Evolutionary conservation across 83 land plant species (phyloP).

Genomic region (Picea abies): DNA sequence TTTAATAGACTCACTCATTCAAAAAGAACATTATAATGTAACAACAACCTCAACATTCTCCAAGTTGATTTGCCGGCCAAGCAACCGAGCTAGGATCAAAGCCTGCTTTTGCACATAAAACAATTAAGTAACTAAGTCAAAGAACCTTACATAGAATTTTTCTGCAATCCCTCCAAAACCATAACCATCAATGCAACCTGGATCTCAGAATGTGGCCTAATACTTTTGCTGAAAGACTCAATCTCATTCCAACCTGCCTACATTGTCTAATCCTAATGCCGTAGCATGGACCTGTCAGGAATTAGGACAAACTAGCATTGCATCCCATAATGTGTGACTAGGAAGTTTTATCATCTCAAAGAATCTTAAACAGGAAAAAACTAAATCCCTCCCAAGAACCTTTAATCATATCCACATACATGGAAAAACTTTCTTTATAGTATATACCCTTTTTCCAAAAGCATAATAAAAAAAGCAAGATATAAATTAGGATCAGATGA

Average conservation of each 20-base stretch:
- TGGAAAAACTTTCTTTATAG: no score
- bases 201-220: neutral
- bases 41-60: slow-evolving; percentile 52
- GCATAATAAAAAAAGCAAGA: no score
- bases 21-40: neutral
- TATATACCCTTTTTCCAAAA: no score
- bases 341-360: neutral
- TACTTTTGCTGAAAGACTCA: neutral
- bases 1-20: neutral
- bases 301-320: neutral
- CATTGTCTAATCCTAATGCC: neutral
- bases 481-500: no score
- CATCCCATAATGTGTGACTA: neutral
- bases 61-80: slow-evolving; percentile 64
- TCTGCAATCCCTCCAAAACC: neutral
- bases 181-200: neutral
- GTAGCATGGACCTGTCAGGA: neutral
- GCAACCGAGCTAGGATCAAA: slow-evolving; percentile 74
- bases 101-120: slow-evolving; percentile 43
- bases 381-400: neutral
- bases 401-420: neutral
- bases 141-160: neutral
- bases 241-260: neutral
- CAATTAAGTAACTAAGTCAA: neutral
- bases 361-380: neutral